These are phyloP conservation scores for Vitellaria paradoxa DNA, from an alignment of 179 eudicot species.

Conservation along the genomic window DNA sequence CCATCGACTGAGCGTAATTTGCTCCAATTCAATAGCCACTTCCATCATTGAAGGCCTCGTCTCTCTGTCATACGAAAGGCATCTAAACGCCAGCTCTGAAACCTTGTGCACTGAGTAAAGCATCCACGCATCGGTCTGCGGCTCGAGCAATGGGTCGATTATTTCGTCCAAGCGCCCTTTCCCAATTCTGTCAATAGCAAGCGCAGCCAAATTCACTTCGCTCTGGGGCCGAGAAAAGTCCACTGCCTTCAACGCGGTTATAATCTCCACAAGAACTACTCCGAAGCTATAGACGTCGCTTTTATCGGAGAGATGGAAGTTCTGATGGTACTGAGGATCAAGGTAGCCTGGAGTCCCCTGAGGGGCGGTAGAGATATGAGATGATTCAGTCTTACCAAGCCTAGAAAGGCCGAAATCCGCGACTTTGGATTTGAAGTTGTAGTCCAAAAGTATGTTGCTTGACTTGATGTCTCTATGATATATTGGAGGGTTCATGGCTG, in stretches of 20 bases:
- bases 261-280: conserved; percentile 61
- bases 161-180: conserved; percentile 46
- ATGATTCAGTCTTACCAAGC: conserved; percentile 42
- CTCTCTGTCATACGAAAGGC: conserved; percentile 47
- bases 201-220: conserved; percentile 54
- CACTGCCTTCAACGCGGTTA: conserved; percentile 50
- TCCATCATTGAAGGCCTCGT: conserved; percentile 60
- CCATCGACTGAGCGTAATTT: conserved; percentile 33
- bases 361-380: conserved; percentile 67
- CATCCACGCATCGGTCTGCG: conserved; percentile 23
- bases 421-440: conserved; percentile 44
- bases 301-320: conserved; percentile 56
- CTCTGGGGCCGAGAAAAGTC: conserved; percentile 45
- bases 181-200: conserved; percentile 51
- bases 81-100: conserved; percentile 52
- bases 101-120: conserved; percentile 35
- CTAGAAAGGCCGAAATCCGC: conserved; percentile 75
- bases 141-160: conserved; percentile 41
- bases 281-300: conserved; percentile 75
- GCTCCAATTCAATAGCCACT: conserved; percentile 46
- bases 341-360: conserved; percentile 73
- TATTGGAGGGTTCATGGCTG: conserved; percentile 44
- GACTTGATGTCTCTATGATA: conserved; percentile 64
- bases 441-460: conserved; percentile 59
- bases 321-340: conserved; percentile 68